phyloP scores from a whole-genome alignment of 805 yeast genomes.

The Ascoidea rubescens region DNA sequence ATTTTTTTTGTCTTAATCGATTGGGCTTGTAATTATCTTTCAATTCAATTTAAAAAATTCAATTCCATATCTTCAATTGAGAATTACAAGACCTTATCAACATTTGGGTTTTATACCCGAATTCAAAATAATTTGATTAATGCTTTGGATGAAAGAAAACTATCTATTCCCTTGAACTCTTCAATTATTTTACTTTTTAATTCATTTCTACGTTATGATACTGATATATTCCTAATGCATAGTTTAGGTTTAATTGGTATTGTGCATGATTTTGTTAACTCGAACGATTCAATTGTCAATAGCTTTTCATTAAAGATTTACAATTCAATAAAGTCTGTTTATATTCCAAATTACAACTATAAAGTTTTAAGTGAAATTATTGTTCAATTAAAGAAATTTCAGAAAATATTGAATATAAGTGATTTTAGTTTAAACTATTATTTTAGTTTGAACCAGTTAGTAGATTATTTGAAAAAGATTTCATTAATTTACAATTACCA shows the following conservation, averaged over 20 bases:
- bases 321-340: not conserved
- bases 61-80: not conserved
- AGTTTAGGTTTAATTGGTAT: not conserved
- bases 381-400: not conserved
- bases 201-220: not conserved
- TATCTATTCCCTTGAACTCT: not conserved
- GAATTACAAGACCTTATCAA: not conserved
- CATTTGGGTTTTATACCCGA: not conserved
- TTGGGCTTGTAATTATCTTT: not conserved
- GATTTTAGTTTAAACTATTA: too few relatives aligned
- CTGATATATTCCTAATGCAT: not conserved
- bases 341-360: not conserved
- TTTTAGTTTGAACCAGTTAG: not conserved
- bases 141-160: not conserved
- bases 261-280: not conserved
- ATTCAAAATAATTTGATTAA: not conserved
- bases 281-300: not conserved
- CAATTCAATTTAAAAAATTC: not conserved
- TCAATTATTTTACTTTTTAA: not conserved
- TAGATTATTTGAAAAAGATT: not conserved
- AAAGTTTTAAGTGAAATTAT: not conserved
- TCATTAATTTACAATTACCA: not conserved
- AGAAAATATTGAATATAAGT: too few relatives aligned
- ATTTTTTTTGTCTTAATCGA: not conserved
- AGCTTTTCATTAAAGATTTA: not conserved